phyloP scores from a whole-genome alignment of 2,329 filamentous ascomycete species.

The Westerdykella ornata region DNA sequence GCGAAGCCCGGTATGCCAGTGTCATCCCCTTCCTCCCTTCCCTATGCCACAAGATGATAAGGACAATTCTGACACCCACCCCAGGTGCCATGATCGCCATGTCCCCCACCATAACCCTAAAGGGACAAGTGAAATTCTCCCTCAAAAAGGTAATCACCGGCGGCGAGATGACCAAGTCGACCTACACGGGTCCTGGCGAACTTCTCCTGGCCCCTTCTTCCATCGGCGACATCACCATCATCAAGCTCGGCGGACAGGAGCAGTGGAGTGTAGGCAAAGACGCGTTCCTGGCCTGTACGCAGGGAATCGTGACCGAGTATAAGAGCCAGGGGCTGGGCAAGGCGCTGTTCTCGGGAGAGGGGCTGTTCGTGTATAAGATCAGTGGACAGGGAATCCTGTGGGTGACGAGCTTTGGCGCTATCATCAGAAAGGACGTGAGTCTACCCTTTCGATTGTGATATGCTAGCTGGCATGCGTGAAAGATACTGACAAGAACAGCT shows the following conservation, averaged over 20 bases:
- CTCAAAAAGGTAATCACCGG: constrained; percentile 86
- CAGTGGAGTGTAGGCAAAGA: constrained; percentile 83
- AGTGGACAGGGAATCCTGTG: constrained; percentile 74
- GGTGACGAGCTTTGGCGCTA: constrained; percentile 89
- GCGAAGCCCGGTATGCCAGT: constrained; percentile 63
- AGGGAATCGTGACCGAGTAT: constrained; percentile 81
- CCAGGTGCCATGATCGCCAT: constrained; percentile 84
- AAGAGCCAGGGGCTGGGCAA: constrained; percentile 82
- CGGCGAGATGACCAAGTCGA: constrained; percentile 70
- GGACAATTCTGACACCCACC: neutral
- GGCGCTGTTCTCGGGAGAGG: constrained; percentile 90
- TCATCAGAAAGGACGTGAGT: constrained; percentile 86
- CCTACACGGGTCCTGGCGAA: constrained; percentile 84
- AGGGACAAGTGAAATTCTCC: constrained; percentile 75
- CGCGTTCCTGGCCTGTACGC: constrained; percentile 76
- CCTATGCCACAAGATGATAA: neutral
- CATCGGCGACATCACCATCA: constrained; percentile 77
- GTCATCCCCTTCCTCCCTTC: neutral
- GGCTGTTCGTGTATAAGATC: constrained; percentile 83
- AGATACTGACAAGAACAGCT: constrained; percentile 33
- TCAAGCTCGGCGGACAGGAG: constrained; percentile 65
- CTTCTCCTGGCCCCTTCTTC: constrained; percentile 72
- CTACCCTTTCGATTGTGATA: neutral
- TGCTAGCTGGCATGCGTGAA: no score
- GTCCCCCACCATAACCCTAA: constrained; percentile 79